Base-by-base conservation (phyloP, 1,139 yeast genomes). In the Sugiyamaella japonica region DNA sequence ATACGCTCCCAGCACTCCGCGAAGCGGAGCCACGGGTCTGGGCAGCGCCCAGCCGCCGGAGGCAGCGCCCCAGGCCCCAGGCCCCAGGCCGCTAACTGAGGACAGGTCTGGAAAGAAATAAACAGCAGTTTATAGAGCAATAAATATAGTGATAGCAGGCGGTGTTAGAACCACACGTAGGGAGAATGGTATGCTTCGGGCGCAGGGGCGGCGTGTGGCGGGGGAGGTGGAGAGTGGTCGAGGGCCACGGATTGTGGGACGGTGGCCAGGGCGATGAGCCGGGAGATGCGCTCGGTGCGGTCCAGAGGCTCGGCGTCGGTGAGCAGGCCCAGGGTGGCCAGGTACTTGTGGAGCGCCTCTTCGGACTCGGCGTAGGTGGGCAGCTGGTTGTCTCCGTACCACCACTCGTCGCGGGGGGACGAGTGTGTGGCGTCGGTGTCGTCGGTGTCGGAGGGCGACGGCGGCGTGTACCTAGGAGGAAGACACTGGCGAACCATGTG, bases 401-500 rank as follows among this genome's bases (percentile, higher is more conserved):
- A 65, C 68, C 68, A 65, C 37, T 57, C 62, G 41, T 62, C 64
- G 29, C 64, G 34, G 59, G 62, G 34, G 59, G 62, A 43, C 50
- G 54, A 36, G 40, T 20, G 12, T n/a, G 49, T 9, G 15, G 23
- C 17, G 2, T 5, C 48, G 6, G 25, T 53, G 13, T 59, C 58
- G 32, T 54, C 55, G 40, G 49, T 55, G 37, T 52, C 59, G 34
- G 13, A 28, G n/a, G 36, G 36, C 6, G 34, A 23, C 6, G 47
- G 48, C 7, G 53, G 44, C 28, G 53, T 54, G 56, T 66, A 66
- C 7, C 61, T 59, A 1, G 71, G 72, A 4, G 72, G 69, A 32
- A 68, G 60, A 39, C 63, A 61, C 20, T 61, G 61, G 36, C 68
- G 62, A 36, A 68, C 67, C 59, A 61, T 63, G 49, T 67, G 70